Evolutionary conservation across 306 rosid species (phyloP), one percentile per base, ranked within the genome.

Genomic region (Malus orientalis): DNA sequence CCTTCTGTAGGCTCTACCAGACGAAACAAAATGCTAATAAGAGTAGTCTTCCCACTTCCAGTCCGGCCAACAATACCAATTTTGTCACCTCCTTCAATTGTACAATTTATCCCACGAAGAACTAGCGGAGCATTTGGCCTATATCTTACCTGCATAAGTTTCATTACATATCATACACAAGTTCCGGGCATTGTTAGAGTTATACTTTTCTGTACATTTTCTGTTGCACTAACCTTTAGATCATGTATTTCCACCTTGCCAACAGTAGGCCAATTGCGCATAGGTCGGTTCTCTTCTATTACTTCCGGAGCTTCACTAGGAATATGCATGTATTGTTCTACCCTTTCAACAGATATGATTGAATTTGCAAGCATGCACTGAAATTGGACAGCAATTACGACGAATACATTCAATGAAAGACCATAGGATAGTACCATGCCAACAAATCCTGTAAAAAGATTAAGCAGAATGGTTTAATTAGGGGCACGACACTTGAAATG

Each of bases 31-130:
- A 71, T 76, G 6, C 85, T 60, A 10, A 82, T 78, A 53, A 78
- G 79, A 73, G 85, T 82, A 8, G 85, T 78, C 74, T 82, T 82
- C 51, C 85, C 85, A 69, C 79, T 82, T 38, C 85, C 85, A n/a
- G 82, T 82, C 44, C 85, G 33, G 55, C 85, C 85, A 25, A 82
- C 85, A 3, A 82, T 78, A 15, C 79, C 85, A 38, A 82, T 62
- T 57, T 78, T 82, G 51, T 82, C 27, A 3, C 82, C 79, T 61
- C 85, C 85, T 69, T 82, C 85, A 60, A 82, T 73, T 30, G 36
- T 61, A 29, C 78, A 82, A 23, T 65, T 78, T 60, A 82, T 78
- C 38, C 85, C 85, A 27, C 10, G 79, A 23, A 81, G 85, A 69
- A 82, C 76, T 23, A 78, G n/a, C 10, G 82, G 85, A 68, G 85